phyloP scores from a whole-genome alignment of 768 basidiomycete genomes.

The Leucosporidium scottii region DNA sequence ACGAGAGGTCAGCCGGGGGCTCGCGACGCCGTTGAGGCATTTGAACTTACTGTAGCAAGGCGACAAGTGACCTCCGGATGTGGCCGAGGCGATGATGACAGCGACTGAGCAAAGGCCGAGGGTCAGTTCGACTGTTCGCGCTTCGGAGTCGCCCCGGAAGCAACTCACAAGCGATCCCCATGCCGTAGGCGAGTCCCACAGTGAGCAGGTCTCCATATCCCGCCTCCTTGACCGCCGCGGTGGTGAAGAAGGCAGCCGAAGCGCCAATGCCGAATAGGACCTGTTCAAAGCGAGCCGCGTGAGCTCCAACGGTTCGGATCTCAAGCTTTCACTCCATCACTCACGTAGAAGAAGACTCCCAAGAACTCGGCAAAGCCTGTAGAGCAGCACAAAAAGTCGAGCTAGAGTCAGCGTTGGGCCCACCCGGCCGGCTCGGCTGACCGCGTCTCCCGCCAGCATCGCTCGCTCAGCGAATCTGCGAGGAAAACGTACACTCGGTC shows the following conservation, averaged over 20 bases:
- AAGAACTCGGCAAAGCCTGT: not conserved
- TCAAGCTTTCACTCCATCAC: not conserved
- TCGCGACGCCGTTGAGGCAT: accelerated
- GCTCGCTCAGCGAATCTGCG: not conserved
- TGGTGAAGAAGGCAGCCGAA: conserved; percentile 50
- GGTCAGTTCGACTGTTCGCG: not conserved
- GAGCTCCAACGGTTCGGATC: too few species aligned
- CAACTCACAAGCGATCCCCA: conserved; percentile 48
- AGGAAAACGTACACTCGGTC: conserved; percentile 44
- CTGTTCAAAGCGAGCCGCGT: conserved; percentile 44
- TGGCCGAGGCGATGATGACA: conserved; percentile 49
- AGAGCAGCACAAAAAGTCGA: conserved; percentile 38
- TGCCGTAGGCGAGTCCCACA: conserved; percentile 54
- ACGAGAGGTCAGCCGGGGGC: not conserved
- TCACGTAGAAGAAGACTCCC: conserved; percentile 3
- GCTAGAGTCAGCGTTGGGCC: conserved; percentile 32
- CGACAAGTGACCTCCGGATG: conserved; percentile 57
- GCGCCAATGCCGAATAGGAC: conserved; percentile 57
- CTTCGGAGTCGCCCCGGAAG: not conserved
- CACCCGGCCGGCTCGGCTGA: not conserved
- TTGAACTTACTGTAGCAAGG: conserved; percentile 53
- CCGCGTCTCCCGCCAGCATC: too few species aligned
- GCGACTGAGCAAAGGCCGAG: conserved; percentile 43
- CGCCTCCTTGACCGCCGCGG: conserved; percentile 45
- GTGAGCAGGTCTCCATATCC: conserved; percentile 54